Evolutionary conservation across 352 stramenopile species (phyloP), one percentile per base, ranked within the genome.

Genomic region (Phytophthora idaei): DNA sequence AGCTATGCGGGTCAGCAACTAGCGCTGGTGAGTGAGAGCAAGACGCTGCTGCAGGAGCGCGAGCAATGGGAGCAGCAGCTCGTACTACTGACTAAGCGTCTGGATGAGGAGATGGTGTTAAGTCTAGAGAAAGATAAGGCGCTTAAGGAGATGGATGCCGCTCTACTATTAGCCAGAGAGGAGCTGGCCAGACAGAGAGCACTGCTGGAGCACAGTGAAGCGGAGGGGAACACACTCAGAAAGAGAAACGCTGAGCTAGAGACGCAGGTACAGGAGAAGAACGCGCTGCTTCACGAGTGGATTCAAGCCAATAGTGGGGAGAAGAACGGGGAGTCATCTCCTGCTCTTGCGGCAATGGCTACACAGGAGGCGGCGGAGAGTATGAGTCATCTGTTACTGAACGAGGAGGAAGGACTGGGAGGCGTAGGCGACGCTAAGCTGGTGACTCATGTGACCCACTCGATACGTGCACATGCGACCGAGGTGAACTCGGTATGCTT

Each of bases 401-500:
- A 54, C 50, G 61, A 70, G 2, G 62, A 65, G 11, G 59, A 65
- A 9, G 44, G 45, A 50, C 17, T 51, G 0, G 71, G 80, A 46
- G 55, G 31, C 21, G 42, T 25, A 2, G 61, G 46, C 9, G 49
- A 61, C 39, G 69, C 61, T 21, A 65, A 73, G 8, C 52, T 89
- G 6, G 61, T 90, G 27, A 75, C 69, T 4, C 67, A 64, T 10
- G 69, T 85, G 37, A 74, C 69, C 25, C 79, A 93, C 50, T 77
- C 74, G 5, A 85, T 95, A 37, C 85, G 87, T 15, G 87, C 87
- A 4, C 87, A 95, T 56, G 87, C 87, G 11, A 95, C 85, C 1
- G 87, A 95, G 59, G 87, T 92, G 17, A 95, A 95, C 61, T 92
- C 83, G 34, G 82, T 95, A 10, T 91, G 85, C 52, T 95, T 93